A percentile compares a stretch with the other conserved stretches of the same genome.
Conservation (phyloP, 2,329 filamentous ascomycete genomes). For the Aspergillus flavus region DNA sequence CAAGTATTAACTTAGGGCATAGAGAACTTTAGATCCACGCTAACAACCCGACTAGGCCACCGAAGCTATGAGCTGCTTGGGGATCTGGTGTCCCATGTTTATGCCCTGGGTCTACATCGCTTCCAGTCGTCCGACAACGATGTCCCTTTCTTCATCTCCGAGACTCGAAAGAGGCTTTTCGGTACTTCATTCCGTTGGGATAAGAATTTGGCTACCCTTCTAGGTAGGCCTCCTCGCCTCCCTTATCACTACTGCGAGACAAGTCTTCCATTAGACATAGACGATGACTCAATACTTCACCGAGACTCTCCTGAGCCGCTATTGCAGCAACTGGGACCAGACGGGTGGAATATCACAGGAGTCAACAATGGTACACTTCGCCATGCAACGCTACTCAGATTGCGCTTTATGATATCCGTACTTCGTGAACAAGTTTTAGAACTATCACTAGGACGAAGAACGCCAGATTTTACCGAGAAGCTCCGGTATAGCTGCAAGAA, state of each 20-base stretch:
- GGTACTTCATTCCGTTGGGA: conserved; percentile 2
- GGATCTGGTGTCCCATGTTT: conserved; percentile 1
- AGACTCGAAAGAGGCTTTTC: conserved; percentile 9
- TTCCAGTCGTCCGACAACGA: background rate
- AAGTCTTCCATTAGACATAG: conserved; percentile 8
- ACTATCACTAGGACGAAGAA: conserved; percentile 19
- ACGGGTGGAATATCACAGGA: conserved; percentile 20
- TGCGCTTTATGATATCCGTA: conserved; percentile 23
- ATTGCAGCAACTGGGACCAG: conserved; percentile 18
- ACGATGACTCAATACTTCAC: conserved; percentile 6
- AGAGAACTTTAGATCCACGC: background rate
- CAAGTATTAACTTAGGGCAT: background rate
- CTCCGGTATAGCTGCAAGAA: background rate
- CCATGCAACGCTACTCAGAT: conserved; percentile 20
- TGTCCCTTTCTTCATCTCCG: conserved; percentile 8
- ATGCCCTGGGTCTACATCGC: conserved; percentile 6
- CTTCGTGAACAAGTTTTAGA: conserved; percentile 27
- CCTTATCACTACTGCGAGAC: conserved; percentile 9
- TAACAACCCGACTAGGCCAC: conserved; percentile 2
- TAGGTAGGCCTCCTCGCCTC: conserved; percentile 11
- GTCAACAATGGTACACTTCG: conserved; percentile 13
- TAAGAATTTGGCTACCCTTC: conserved; percentile 8
- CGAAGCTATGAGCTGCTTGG: background rate
- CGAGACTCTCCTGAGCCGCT: conserved; percentile 10
- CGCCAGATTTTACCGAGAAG: background rate